Base-by-base conservation (phyloP, 768 basidiomycete genomes). In the Trametes elegans region DNA sequence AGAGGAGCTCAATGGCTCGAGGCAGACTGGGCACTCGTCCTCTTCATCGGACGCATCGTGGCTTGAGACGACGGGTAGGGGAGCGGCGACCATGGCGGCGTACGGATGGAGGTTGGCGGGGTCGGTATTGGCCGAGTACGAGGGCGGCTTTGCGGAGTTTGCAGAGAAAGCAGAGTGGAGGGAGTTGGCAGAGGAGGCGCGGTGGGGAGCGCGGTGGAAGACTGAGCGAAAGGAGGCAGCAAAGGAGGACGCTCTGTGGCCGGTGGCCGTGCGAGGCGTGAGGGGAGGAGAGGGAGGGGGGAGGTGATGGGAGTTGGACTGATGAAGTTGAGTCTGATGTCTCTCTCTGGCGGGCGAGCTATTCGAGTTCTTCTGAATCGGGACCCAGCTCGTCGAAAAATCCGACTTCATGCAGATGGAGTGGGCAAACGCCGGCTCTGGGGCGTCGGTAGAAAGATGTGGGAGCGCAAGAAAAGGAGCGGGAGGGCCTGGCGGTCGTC, bases 11-110 rank as follows among this genome's bases (percentile, higher is more conserved):
- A 99, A 82, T 1, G 92, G 90, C 66, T 98, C 96, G 62, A 97
- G 86, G 72, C 96, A 99, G 62, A 99, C 93, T 11, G 96, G 96
- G 64, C 97, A 99, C 65, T 88, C 90, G 49, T 89, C 88, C 65
- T 95, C 93, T 50, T 92, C 89, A 21, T 90, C 66, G 8, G 62
- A 53, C 39, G 75, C 49, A 59, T 83, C 81, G 67, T 81, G 80
- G 59, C 70, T 79, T 14, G 88, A 85, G 52, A 91, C 86, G 62
- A 89, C 85, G 11, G 90, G 86, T 29, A 87, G 71, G 3, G 87
- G 86, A 1, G 84, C 79, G 48, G 81, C 78, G 55, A 78, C 78
- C 81, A 84, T 83, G 42, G 76, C 55, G 13, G 82, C 75, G 76
- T 80, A 87, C 1, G 80, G 83, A 62, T 87, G 84, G 44, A 67